Evolutionary conservation across 768 basidiomycete genomes (phyloP), one percentile per base, ranked within the genome.

Genomic region (Lactifluus subvellereus): DNA sequence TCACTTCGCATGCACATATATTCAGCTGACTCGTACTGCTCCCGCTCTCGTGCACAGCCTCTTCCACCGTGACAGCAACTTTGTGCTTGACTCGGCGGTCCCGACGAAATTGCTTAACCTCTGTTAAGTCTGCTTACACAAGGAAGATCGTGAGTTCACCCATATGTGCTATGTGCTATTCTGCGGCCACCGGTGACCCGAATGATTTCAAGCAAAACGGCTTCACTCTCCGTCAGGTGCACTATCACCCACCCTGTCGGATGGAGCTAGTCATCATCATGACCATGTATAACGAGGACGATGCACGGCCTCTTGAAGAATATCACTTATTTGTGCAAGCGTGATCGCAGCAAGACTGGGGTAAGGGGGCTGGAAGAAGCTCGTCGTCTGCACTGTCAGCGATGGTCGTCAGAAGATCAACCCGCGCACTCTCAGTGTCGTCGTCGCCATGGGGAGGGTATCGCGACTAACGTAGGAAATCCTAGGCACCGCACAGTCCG

Each of bases 301-400:
- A 22, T 22, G 91, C 90, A 96, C 70, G 95, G 95, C 56, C 89
- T 97, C 7, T 92, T 97, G 74, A 93, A 91, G 81, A 98, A 98
- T 69, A 81, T 97, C 49, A 87, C 87, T 6, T 91, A 96, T 73
- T 73, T 98, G 64, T 93, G 22, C 22, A 22, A 22, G 22, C 22
- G 22, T 22, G 22, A 22, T 22, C 22, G 22, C 22, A 2, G 2
- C 0, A 89, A 89, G 72, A n/a, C n/a, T n/a, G n/a, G n/a, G n/a
- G n/a, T n/a, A n/a, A n/a, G 94, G 96, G 0, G 94, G 94, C 1
- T 98, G 96, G 96, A 95, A 97, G 80, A 97, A 97, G 80, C 91
- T 95, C 38, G 94, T 95, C 10, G 88, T 96, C 10, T 94, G 91
- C 70, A 86, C 94, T 68, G 93, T 96, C 9, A 89, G 22, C 22